A percentile compares a stretch with the other conserved stretches of the same genome.
Conservation (phyloP, 176 grass and related monocot genomes). For the Ampelocalamus luodianensis region DNA sequence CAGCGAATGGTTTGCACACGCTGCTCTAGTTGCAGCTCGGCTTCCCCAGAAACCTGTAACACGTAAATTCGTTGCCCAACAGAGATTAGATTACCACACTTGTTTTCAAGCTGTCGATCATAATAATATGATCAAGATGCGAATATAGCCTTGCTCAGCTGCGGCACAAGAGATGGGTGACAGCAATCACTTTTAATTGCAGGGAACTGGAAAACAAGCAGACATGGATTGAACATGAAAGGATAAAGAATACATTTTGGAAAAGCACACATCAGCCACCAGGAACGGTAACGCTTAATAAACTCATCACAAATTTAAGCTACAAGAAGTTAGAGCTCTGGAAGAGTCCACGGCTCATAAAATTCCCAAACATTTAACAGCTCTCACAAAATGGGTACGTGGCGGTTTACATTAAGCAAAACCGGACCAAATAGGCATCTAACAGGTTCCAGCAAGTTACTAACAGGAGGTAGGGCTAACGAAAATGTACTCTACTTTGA, state of each 20-base stretch:
- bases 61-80: background rate
- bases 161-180: background rate
- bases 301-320: constrained; percentile 21
- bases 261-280: constrained; percentile 24
- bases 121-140: background rate
- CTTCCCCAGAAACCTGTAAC: background rate
- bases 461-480: background rate
- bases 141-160: background rate
- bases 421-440: background rate
- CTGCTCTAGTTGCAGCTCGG: background rate
- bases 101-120: background rate
- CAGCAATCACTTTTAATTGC: background rate
- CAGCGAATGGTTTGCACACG: too few relatives aligned
- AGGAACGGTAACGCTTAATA: constrained; percentile 8
- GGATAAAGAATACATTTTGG: background rate
- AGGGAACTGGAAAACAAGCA: background rate
- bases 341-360: background rate
- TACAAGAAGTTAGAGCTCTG: background rate
- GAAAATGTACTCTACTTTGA: constrained; percentile 46
- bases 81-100: background rate
- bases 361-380: constrained; percentile 4
- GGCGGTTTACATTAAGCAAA: background rate
- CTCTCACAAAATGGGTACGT: background rate
- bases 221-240: background rate
- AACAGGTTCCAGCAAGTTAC: constrained; percentile 36